A percentile compares a stretch with the other conserved stretches of the same genome.
phyloP scores from a whole-genome alignment of 805 yeast species.

The Ogataea ganodermae region DNA sequence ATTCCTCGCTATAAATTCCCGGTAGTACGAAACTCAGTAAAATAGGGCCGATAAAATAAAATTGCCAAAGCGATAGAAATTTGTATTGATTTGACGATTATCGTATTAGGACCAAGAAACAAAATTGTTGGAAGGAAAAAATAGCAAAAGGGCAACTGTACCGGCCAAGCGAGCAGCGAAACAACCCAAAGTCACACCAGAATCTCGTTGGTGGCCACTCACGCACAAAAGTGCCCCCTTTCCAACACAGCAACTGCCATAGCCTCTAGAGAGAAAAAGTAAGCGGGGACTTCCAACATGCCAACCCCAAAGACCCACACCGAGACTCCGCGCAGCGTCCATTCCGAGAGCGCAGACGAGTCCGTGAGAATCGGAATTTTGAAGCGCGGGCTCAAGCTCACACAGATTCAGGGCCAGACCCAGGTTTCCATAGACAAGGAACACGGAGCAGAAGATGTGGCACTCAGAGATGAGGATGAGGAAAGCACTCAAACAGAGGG shows the following conservation, averaged over 20 bases:
- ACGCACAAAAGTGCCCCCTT: neutral
- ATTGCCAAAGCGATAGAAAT: neutral
- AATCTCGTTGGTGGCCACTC: too few species aligned
- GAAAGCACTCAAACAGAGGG: neutral
- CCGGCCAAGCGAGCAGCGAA: too few species aligned
- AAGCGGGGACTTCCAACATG: too few species aligned
- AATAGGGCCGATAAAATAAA: slow-evolving; percentile 5
- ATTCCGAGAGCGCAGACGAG: neutral
- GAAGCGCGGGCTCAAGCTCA: slow-evolving; percentile 14
- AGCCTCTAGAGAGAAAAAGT: too few species aligned
- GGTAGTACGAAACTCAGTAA: slow-evolving; percentile 7
- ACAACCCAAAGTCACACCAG: too few species aligned
- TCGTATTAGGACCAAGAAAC: too few species aligned
- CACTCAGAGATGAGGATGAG: neutral
- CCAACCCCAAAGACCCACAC: slow-evolving; percentile 12
- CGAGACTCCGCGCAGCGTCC: neutral
- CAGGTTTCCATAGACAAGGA: neutral
- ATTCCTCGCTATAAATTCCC: neutral
- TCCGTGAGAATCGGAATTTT: slow-evolving; percentile 13
- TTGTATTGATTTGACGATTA: neutral
- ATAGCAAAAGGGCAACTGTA: too few species aligned
- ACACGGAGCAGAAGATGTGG: neutral
- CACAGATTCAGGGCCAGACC: neutral
- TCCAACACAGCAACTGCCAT: neutral
- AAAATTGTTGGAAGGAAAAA: too few species aligned